Base-by-base conservation (phyloP, 1,284 basidiomycete genomes). In the Filobasidium uniguttulatum region DNA sequence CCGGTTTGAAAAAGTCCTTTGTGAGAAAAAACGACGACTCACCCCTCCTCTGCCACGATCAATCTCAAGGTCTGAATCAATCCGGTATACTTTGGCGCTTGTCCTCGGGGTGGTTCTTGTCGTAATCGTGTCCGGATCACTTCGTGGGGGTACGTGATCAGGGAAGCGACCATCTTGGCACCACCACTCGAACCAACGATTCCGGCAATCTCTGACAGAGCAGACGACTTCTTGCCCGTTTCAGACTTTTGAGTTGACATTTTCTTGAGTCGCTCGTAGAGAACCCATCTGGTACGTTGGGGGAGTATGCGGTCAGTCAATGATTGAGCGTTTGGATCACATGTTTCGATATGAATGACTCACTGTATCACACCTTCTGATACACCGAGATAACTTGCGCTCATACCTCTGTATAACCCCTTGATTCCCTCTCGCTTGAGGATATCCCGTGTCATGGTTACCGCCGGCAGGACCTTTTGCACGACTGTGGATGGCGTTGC, bases 81-180 rank as follows among this genome's bases (percentile, higher is more conserved):
- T 4, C 89, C 87, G 0, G 78, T 83, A 71, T 99, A 99, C 65
- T 87, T 91, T 46, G 81, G 62, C 9, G 82, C 55, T n/a, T 61
- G 77, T 7, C 83, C 82, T 51, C 82, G 72, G 1, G 80, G 75
- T 17, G 76, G 74, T 1, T 87, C 86, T 69, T 98, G 93, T 55
- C 93, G 77, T 45, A 98, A 73, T 37, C 93, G 80, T 31, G 93
- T 98, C 28, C 93, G 82, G 30, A 98, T 71, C 3, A 96, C 91
- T 76, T 97, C 91, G 62, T 97, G 91, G 36, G 91, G 91, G 72
- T 97, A 97, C 1, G 91, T 96, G 61, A 96, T 87, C 44, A 94
- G 68, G 58, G 81, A 89, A 0, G 91, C 91, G 14, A 94, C 80
- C 59, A 86, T 82, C 70, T 99, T 99, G 5, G 94, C 90, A 17